phyloP scores from a whole-genome alignment of 83 land plant species.

The Picea abies region DNA sequence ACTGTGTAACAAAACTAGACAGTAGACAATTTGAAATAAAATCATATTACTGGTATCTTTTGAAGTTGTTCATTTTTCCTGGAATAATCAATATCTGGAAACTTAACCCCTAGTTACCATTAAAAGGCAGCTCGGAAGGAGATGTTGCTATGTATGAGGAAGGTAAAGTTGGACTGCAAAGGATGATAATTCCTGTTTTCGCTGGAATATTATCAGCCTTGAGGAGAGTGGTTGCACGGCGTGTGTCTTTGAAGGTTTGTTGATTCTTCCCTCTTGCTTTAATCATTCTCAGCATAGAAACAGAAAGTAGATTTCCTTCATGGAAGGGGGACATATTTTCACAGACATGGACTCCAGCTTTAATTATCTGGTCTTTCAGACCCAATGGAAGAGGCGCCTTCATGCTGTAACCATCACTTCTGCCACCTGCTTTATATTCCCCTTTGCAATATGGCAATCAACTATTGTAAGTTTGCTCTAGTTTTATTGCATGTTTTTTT shows the following conservation, averaged over 20 bases:
- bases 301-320: too few relatives aligned
- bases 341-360: too few relatives aligned
- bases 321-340: too few relatives aligned
- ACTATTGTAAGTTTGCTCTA: conserved; percentile 53
- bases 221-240: conserved; percentile 90
- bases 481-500: not conserved
- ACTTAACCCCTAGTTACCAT: conserved; percentile 67
- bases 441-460: conserved; percentile 83
- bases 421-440: conserved; percentile 94
- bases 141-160: conserved; percentile 33
- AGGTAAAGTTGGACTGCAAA: conserved; percentile 47
- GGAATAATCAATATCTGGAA: not conserved
- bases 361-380: conserved; percentile 33
- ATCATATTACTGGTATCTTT: not conserved
- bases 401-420: conserved; percentile 86
- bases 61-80: not conserved
- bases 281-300: too few relatives aligned
- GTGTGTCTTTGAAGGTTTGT: conserved; percentile 89
- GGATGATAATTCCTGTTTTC: conserved; percentile 69
- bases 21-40: not conserved
- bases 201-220: conserved; percentile 89
- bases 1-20: not conserved
- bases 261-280: not conserved
- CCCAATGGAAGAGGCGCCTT: conserved; percentile 81
- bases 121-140: conserved; percentile 42